Conservation (phyloP, 169 alveolate genomes). For the Plasmodium knowlesi region DNA sequence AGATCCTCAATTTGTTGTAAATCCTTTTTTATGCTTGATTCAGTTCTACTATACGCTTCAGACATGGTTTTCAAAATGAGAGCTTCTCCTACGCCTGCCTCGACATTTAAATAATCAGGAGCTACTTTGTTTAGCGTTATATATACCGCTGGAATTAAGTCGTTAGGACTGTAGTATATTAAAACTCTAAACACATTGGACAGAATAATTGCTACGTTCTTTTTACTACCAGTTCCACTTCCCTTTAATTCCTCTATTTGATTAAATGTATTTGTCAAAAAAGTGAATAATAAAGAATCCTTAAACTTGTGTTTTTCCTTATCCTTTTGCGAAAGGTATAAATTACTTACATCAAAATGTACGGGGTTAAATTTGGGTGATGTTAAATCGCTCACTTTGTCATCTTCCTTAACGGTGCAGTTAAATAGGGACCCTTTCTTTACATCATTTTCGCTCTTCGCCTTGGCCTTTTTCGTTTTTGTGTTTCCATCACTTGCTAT, state of each 20-base stretch:
- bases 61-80: conserved; percentile 94
- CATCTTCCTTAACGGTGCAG: conserved; percentile 75
- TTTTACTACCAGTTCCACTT: conserved; percentile 91
- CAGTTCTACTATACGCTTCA: conserved; percentile 94
- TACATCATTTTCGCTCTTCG: conserved; percentile 68
- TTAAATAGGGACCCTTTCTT: conserved; percentile 84
- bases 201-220: conserved; percentile 84
- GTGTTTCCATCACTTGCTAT: conserved; percentile 15
- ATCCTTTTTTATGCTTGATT: conserved; percentile 91
- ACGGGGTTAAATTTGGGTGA: conserved; percentile 87
- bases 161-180: conserved; percentile 88
- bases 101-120: conserved; percentile 96
- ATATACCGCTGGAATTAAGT: conserved; percentile 87
- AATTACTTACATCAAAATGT: conserved; percentile 77
- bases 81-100: conserved; percentile 97
- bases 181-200: conserved; percentile 86
- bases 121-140: conserved; percentile 90
- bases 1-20: conserved; percentile 94
- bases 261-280: conserved; percentile 84
- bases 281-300: conserved; percentile 78
- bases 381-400: conserved; percentile 77
- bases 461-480: conserved; percentile 26
- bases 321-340: conserved; percentile 73
- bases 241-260: conserved; percentile 88
- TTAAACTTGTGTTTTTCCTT: conserved; percentile 70